Percentiles rank a stretch among this genome's conserved stretches.
These are phyloP conservation scores for Termitomyces sp. DNA, from an alignment of 768 basidiomycete species.

Conservation along the genomic window DNA sequence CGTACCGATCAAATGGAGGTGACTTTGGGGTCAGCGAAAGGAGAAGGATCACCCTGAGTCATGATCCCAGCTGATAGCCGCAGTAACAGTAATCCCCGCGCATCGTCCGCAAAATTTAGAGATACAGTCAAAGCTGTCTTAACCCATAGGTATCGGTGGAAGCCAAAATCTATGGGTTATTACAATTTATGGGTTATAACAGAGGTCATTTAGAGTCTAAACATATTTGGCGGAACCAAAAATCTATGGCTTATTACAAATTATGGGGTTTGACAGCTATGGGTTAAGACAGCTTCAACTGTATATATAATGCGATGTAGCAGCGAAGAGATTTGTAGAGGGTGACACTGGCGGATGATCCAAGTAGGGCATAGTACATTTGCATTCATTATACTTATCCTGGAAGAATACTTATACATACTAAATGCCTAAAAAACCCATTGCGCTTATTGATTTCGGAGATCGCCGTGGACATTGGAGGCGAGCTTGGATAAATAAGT, in stretches of 20 bases:
- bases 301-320: conserved; percentile 3
- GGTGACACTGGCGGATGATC: neutral
- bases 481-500: neutral
- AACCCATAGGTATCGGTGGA: too few species aligned
- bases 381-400: too few species aligned
- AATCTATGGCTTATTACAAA: too few species aligned
- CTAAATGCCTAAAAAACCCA: neutral
- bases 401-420: neutral
- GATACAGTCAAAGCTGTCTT: too few species aligned
- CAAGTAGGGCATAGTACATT: neutral
- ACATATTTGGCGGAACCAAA: too few species aligned
- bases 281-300: too few species aligned
- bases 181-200: too few species aligned
- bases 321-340: neutral
- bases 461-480: neutral
- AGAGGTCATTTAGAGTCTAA: too few species aligned
- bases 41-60: conserved; percentile 8
- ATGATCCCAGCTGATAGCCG: conserved; percentile 14
- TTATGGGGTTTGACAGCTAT: too few species aligned
- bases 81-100: conserved; percentile 12
- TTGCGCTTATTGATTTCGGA: neutral
- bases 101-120: conserved; percentile 6
- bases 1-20: conserved; percentile 9
- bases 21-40: neutral
- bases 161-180: too few species aligned